phyloP scores from a whole-genome alignment of 192 early-diverging fungal species.

The Podochytrium sp. region DNA sequence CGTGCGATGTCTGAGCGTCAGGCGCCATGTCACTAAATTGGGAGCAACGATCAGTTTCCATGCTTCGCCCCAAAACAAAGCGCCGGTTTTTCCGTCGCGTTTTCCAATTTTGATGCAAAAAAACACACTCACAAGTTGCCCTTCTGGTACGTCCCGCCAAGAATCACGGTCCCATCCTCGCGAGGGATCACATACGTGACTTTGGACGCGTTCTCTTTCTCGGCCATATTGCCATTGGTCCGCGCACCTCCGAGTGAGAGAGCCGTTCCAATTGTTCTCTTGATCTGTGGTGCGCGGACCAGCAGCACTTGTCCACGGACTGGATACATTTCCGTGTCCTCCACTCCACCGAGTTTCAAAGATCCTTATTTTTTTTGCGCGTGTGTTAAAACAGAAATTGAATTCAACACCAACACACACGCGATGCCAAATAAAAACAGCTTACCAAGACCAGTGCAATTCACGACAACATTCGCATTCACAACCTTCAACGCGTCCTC shows the following conservation, averaged over 20 bases:
- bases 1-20: conserved; percentile 34
- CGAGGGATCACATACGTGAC: conserved; percentile 86
- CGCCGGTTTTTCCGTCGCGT: no score
- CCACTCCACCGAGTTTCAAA: conserved; percentile 68
- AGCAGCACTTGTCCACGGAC: conserved; percentile 82
- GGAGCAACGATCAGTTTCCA: neutral
- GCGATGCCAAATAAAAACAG: neutral
- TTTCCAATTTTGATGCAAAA: neutral
- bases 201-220: conserved; percentile 18
- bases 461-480: conserved; percentile 67
- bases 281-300: conserved; percentile 71
- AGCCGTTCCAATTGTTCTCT: conserved; percentile 55
- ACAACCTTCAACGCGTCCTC: conserved; percentile 46
- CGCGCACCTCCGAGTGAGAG: conserved; percentile 5
- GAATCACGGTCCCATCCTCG: conserved; percentile 71
- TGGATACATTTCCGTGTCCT: conserved; percentile 73
- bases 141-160: conserved; percentile 73
- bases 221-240: neutral
- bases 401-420: no score
- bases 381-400: conserved; percentile 1
- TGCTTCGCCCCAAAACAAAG: neutral
- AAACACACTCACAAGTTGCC: conserved; percentile 17
- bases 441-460: conserved; percentile 77
- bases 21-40: conserved; percentile 28
- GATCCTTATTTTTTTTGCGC: conserved; percentile 41